Evolutionary conservation across 139 green algal genomes (phyloP).

Genomic region (Coelastrella sp.): DNA sequence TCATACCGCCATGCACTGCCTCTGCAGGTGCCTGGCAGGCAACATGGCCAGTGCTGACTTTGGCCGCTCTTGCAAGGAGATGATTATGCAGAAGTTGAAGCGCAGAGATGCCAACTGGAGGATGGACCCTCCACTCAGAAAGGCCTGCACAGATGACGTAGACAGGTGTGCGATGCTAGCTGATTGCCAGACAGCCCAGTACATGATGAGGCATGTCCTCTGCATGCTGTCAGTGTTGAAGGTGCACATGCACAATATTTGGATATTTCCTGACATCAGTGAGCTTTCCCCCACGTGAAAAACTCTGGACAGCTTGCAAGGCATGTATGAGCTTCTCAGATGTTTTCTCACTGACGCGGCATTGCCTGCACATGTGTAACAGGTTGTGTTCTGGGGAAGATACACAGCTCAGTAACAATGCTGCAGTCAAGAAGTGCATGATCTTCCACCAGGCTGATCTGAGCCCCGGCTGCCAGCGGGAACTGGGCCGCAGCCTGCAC

Average conservation of each 20-base stretch:
- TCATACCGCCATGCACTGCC: background rate
- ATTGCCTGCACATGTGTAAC: background rate
- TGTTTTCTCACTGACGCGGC: background rate
- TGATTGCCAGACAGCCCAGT: background rate
- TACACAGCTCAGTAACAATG: constrained; percentile 43
- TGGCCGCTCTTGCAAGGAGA: constrained; percentile 49
- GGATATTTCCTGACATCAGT: background rate
- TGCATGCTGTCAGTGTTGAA: background rate
- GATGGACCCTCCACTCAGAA: constrained; percentile 81
- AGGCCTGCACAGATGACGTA: constrained; percentile 65
- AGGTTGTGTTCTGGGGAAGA: constrained; percentile 51
- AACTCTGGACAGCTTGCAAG: background rate
- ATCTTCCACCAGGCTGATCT: constrained; percentile 59
- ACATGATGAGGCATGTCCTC: background rate
- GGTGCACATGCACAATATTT: background rate
- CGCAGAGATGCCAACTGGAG: constrained; percentile 75
- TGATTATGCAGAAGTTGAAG: constrained; percentile 49
- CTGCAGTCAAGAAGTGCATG: constrained; percentile 80
- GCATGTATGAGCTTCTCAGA: background rate
- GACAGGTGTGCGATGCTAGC: constrained; percentile 2
- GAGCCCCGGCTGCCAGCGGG: constrained; percentile 63
- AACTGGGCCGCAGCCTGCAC: constrained; percentile 83
- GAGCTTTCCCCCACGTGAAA: background rate
- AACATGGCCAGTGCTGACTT: constrained; percentile 70
- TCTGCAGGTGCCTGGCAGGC: constrained; percentile 71